Percentiles rank a stretch among this genome's conserved stretches.
Conservation (phyloP, 495 filamentous ascomycete species). For the Aspergillus diversus region DNA sequence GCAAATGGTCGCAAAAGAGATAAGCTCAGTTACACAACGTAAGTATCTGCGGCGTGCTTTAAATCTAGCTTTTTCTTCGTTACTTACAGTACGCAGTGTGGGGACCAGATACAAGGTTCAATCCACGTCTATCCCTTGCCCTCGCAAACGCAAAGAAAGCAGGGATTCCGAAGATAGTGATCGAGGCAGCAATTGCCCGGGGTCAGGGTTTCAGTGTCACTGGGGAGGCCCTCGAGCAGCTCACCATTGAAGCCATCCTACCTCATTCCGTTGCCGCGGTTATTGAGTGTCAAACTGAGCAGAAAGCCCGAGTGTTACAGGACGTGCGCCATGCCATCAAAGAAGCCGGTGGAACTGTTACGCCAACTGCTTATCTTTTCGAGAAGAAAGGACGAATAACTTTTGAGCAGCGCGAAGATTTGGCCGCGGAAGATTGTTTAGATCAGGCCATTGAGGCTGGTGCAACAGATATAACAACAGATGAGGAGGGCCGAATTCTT, state of each 20-base stretch:
- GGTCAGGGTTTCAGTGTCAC: slow-evolving; percentile 79
- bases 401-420: slow-evolving; percentile 64
- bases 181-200: slow-evolving; percentile 81
- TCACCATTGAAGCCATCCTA: slow-evolving; percentile 83
- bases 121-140: slow-evolving; percentile 70
- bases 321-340: slow-evolving; percentile 72
- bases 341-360: slow-evolving; percentile 64
- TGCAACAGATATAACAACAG: slow-evolving; percentile 76
- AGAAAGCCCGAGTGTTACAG: slow-evolving; percentile 69
- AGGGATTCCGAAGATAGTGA: slow-evolving; percentile 78
- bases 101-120: slow-evolving; percentile 72
- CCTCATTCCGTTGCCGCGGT: slow-evolving; percentile 78
- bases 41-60: slow-evolving; percentile 18
- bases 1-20: slow-evolving; percentile 54
- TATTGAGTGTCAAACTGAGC: slow-evolving; percentile 83
- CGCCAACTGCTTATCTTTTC: slow-evolving; percentile 83
- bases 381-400: slow-evolving; percentile 72
- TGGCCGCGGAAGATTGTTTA: slow-evolving; percentile 73
- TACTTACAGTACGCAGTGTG: slow-evolving; percentile 40
- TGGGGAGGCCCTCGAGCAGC: slow-evolving; percentile 71
- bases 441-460: slow-evolving; percentile 87
- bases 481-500: slow-evolving; percentile 69
- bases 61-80: background rate
- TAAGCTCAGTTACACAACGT: slow-evolving; percentile 59
- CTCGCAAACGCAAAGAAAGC: slow-evolving; percentile 84